A percentile compares a stretch with the other conserved stretches of the same genome.
Evolutionary conservation across 2,329 filamentous ascomycete species (phyloP).

Genomic region (Leptographium procerum): DNA sequence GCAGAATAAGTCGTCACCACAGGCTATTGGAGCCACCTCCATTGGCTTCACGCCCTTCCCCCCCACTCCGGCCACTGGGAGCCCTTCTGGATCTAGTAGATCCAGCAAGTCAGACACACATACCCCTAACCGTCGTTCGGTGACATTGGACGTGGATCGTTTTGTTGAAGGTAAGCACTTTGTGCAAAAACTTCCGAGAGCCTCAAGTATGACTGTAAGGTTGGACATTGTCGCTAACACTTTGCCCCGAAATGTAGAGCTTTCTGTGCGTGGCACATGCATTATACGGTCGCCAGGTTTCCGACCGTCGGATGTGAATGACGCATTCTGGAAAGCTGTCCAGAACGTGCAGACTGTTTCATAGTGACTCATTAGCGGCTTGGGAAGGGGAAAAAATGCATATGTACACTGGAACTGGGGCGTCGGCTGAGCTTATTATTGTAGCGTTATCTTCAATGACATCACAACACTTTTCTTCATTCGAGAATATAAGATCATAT

Average conservation of each 20-base stretch:
- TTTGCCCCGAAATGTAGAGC: constrained; percentile 14
- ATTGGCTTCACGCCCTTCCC: background rate
- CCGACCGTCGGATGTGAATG: constrained; percentile 18
- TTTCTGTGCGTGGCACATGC: constrained; percentile 18
- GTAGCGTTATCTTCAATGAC: background rate
- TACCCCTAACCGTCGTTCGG: background rate
- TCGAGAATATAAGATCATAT: background rate
- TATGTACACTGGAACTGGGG: background rate
- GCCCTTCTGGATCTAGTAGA: background rate
- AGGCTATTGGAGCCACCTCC: background rate
- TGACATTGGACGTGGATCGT: constrained; percentile 16
- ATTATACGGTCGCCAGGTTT: constrained; percentile 21
- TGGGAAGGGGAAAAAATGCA: background rate
- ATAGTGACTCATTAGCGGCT: background rate
- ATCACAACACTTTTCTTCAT: background rate
- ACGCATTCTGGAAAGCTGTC: constrained; percentile 13
- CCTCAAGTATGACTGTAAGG: background rate
- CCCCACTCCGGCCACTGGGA: background rate
- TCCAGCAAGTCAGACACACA: background rate
- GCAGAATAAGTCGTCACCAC: background rate
- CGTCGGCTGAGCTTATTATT: background rate
- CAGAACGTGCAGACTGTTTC: background rate
- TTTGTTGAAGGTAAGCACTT: constrained; percentile 16
- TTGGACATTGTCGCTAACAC: background rate
- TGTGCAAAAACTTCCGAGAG: background rate